Evolutionary conservation across 768 basidiomycete genomes (phyloP).

Genomic region (Ramaria rubella): DNA sequence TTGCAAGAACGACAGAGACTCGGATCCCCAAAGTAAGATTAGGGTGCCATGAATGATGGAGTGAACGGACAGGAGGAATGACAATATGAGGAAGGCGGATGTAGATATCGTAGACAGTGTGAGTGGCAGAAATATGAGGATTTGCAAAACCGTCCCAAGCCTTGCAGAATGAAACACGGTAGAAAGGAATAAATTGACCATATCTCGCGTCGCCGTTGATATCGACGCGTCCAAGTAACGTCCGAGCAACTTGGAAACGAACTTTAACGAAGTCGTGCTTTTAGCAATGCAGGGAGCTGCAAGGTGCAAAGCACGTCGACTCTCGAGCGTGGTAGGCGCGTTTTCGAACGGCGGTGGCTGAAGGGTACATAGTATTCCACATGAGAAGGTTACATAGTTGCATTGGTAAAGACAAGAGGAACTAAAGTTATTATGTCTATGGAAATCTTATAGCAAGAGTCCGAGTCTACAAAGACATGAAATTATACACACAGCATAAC

Average conservation of each 20-base stretch:
- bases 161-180: constrained; percentile 8
- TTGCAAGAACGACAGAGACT: constrained; percentile 69
- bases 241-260: background rate
- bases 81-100: constrained; percentile 73
- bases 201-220: background rate
- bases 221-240: background rate
- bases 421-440: too few relatives aligned
- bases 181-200: constrained; percentile 2
- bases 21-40: constrained; percentile 62
- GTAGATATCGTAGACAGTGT: constrained; percentile 79
- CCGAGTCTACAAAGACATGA: too few relatives aligned
- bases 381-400: too few relatives aligned
- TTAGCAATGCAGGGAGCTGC: too few relatives aligned
- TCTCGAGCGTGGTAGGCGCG: too few relatives aligned
- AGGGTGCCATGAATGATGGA: constrained; percentile 80
- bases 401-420: too few relatives aligned
- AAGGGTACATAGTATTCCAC: too few relatives aligned
- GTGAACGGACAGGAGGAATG: constrained; percentile 68
- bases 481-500: too few relatives aligned
- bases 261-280: background rate
- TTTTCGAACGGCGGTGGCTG: too few relatives aligned
- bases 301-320: too few relatives aligned
- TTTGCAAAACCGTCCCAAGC: constrained; percentile 73
- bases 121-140: constrained; percentile 76
- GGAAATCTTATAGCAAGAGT: too few relatives aligned